These are phyloP conservation scores for Silene conica DNA, from an alignment of 148 eudicot species.

Conservation along the genomic window DNA sequence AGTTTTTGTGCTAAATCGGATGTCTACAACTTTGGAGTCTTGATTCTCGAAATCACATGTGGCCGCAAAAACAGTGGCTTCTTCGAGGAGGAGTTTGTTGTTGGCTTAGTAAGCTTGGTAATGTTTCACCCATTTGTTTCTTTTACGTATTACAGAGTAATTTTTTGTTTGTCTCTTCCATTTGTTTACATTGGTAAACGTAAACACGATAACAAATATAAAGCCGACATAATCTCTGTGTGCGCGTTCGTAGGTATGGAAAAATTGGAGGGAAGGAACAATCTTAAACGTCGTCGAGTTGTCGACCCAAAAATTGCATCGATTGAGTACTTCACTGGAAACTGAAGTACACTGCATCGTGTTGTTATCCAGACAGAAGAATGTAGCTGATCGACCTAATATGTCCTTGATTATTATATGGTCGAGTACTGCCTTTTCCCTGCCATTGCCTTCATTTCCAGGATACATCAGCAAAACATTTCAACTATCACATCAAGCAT, in stretches of 20 bases:
- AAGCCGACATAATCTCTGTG: not conserved
- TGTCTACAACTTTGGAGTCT: slow-evolving; percentile 53
- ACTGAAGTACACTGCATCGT: slow-evolving; percentile 26
- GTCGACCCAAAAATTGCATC: slow-evolving; percentile 4
- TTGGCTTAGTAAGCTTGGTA: slow-evolving; percentile 35
- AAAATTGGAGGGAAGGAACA: slow-evolving; percentile 22
- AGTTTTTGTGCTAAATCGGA: slow-evolving; percentile 46
- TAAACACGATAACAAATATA: no score
- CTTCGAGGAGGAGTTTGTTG: slow-evolving; percentile 17
- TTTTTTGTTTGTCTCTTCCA: no score
- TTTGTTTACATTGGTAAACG: no score
- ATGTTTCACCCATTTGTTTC: no score
- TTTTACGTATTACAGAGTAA: no score
- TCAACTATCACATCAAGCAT: slow-evolving; percentile 7
- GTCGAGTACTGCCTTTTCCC: not conserved
- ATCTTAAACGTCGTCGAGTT: slow-evolving; percentile 8
- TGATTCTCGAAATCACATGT: slow-evolving; percentile 44
- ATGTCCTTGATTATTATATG: slow-evolving; percentile 18
- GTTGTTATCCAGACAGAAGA: slow-evolving; percentile 24
- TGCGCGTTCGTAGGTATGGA: slow-evolving; percentile 33
- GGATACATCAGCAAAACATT: slow-evolving; percentile 13
- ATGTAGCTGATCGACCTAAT: slow-evolving; percentile 20
- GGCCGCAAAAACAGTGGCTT: slow-evolving; percentile 22
- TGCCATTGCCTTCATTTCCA: slow-evolving; percentile 7
- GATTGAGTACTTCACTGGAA: not conserved